phyloP scores from a whole-genome alignment of 2,329 filamentous ascomycete species.

The Fusarium sp. region DNA sequence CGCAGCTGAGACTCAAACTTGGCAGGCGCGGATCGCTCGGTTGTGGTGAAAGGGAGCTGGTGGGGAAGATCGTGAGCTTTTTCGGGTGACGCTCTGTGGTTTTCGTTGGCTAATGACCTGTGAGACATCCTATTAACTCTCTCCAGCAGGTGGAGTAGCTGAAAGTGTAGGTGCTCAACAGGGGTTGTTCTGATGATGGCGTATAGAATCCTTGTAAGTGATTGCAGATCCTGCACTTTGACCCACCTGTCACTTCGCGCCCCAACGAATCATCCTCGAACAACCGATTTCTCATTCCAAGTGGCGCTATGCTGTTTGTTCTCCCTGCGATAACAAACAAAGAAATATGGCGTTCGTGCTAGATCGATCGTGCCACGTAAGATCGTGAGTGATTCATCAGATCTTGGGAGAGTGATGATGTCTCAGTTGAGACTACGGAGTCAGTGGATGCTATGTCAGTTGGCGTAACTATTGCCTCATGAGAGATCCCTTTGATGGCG shows the following conservation, averaged over 20 bases:
- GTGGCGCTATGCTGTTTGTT: neutral
- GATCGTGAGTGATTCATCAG: neutral
- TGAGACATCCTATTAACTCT: neutral
- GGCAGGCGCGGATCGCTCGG: neutral
- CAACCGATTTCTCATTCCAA: neutral
- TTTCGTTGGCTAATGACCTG: neutral
- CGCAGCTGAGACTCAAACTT: neutral
- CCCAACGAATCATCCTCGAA: neutral
- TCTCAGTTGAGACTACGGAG: neutral
- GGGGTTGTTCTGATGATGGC: neutral
- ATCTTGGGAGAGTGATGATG: neutral
- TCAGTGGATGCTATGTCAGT: neutral
- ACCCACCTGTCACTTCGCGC: neutral
- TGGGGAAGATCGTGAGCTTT: neutral
- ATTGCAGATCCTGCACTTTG: constrained; percentile 1
- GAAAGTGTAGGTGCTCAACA: neutral
- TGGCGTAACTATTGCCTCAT: neutral
- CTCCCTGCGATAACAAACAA: neutral
- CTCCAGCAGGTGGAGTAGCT: neutral
- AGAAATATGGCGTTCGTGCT: neutral
- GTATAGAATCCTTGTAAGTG: neutral
- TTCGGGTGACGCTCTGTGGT: neutral
- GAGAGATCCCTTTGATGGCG: neutral
- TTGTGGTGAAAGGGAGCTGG: neutral
- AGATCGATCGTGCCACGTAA: neutral